These are phyloP conservation scores for Saccharomycopsis olivae DNA, from an alignment of 805 yeast species.

Conservation along the genomic window DNA sequence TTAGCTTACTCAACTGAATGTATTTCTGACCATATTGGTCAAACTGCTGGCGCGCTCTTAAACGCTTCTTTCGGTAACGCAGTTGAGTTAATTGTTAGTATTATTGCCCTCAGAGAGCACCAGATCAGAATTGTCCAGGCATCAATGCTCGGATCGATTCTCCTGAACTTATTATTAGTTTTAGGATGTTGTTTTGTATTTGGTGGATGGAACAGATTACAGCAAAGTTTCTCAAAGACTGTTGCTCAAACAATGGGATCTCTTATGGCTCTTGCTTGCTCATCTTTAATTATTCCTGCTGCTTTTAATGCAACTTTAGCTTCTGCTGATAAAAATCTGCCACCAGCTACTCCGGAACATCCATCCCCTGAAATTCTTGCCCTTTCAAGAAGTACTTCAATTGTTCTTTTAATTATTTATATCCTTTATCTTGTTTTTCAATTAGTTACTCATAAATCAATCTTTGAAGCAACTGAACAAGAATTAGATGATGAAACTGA, in stretches of 20 bases:
- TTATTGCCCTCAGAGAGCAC: slow-evolving; percentile 76
- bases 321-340: slow-evolving; percentile 28
- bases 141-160: slow-evolving; percentile 89
- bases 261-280: slow-evolving; percentile 79
- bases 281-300: slow-evolving; percentile 87
- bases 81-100: slow-evolving; percentile 88
- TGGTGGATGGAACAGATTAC: slow-evolving; percentile 81
- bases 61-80: slow-evolving; percentile 98
- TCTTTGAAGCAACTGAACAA: slow-evolving; percentile 50
- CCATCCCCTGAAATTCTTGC: slow-evolving; percentile 46
- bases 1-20: slow-evolving; percentile 92
- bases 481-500: slow-evolving; percentile 30
- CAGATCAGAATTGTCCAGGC: slow-evolving; percentile 95
- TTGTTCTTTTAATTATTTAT: slow-evolving; percentile 69
- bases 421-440: slow-evolving; percentile 77
- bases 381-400: slow-evolving; percentile 77
- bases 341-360: slow-evolving; percentile 25
- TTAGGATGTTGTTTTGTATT: slow-evolving; percentile 92
- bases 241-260: slow-evolving; percentile 98
- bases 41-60: slow-evolving; percentile 84
- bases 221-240: slow-evolving; percentile 86
- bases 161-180: slow-evolving; percentile 80
- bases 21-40: slow-evolving; percentile 77
- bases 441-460: slow-evolving; percentile 68
- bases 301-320: slow-evolving; percentile 84